Evolutionary conservation across 1,284 basidiomycete genomes (phyloP).

Genomic region (Ganoderma multipileum): DNA sequence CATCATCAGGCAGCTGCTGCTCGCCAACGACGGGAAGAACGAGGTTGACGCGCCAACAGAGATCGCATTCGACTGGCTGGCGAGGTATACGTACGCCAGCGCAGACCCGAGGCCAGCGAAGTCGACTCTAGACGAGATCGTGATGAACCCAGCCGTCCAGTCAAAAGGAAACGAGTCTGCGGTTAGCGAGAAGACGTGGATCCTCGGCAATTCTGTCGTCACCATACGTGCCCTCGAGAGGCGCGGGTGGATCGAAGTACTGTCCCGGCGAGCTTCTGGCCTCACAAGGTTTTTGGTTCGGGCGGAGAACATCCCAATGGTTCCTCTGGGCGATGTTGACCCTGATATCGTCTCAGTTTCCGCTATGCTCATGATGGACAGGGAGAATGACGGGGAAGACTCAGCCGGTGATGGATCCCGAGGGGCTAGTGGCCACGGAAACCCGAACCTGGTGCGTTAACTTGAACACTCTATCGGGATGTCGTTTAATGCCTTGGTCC

Average conservation of each 20-base stretch:
- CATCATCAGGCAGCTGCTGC: slow-evolving; percentile 87
- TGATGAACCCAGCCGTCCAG: slow-evolving; percentile 57
- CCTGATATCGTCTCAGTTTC: slow-evolving; percentile 79
- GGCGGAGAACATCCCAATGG: slow-evolving; percentile 89
- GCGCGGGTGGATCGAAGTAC: slow-evolving; percentile 90
- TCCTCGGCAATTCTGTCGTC: slow-evolving; percentile 87
- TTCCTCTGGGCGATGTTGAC: slow-evolving; percentile 82
- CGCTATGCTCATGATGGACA: slow-evolving; percentile 78
- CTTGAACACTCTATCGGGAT: neutral
- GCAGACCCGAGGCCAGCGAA: slow-evolving; percentile 90
- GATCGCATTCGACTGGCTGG: slow-evolving; percentile 98
- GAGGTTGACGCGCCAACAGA: slow-evolving; percentile 91
- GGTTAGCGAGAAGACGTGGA: slow-evolving; percentile 80
- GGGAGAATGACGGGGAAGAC: slow-evolving; percentile 36
- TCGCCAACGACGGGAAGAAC: slow-evolving; percentile 84
- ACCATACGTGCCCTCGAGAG: slow-evolving; percentile 81
- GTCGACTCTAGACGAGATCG: slow-evolving; percentile 80
- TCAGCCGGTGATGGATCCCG: slow-evolving; percentile 18
- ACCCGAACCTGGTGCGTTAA: slow-evolving; percentile 22
- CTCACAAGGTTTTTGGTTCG: slow-evolving; percentile 89
- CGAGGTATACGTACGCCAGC: slow-evolving; percentile 93
- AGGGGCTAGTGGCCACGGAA: neutral
- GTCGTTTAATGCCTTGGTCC: slow-evolving; percentile 27
- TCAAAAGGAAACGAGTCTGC: slow-evolving; percentile 46
- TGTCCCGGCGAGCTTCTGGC: slow-evolving; percentile 90